Base-by-base conservation (phyloP, 495 filamentous ascomycete genomes). In the Penicillium daleae region DNA sequence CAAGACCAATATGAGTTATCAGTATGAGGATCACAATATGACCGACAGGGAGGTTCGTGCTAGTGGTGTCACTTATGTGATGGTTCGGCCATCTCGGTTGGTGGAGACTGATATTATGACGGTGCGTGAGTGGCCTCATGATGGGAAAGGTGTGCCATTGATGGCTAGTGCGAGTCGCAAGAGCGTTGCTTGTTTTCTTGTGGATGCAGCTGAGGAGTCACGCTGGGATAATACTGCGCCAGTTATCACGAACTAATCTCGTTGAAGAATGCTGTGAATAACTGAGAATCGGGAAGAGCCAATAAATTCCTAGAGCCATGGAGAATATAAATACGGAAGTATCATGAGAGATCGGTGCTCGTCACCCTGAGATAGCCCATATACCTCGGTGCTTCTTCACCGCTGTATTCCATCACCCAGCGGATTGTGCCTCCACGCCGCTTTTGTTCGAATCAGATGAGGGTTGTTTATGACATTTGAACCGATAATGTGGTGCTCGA, bases 1-100 rank as follows among this genome's bases (percentile, higher is more conserved):
- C 61, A 77, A 73, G 67, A 77, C 77, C 57, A 82, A 81, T 52
- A 73, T 82, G 74, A 75, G 70, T 57, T 75, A 78, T 61, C 72
- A 75, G 52, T 78, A 80, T 49, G 74, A 75, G 22, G 80, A 82
- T 62, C 80, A 82, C 60, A 71, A 74, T 52, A 62, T 74, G 35
- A 69, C 77, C 24, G 79, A 78, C 48, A 63, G 68, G 48, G 75
- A 78, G 61, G 71, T 81, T 55, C 73, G 77, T 44, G 56, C 59
- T 10, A 77, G 70, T 56, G 76, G 74, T 19, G 66, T 80, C 33
- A 72, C 76, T 35, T 81, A 67, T 71, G 79, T 79, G 46, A 65
- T 79, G 62, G 80, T 79, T 55, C 72, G 80, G 21, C 76, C 78
- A 22, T 68, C 72, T 21, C 66, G 74, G 22, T 65, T 81, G 61